Base-by-base conservation (phyloP, 306 rosid genomes). In the Coriaria nepalensis region DNA sequence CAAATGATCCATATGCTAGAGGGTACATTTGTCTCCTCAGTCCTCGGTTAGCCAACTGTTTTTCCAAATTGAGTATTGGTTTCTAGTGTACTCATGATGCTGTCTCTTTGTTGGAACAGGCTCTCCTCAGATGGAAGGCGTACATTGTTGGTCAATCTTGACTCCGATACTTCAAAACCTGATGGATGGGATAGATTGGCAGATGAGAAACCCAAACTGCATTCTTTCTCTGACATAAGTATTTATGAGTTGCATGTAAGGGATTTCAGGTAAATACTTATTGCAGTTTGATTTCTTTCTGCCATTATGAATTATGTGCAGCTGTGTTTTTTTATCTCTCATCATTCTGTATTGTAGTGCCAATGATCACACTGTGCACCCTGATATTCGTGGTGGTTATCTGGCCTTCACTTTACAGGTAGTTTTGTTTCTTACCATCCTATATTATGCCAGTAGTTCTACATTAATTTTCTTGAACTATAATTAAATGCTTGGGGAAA, bases 1-100 rank as follows among this genome's bases (percentile, higher is more conserved):
- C 87, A 61, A 90, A 76, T 52, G 98, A 90, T 81, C 95, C 98
- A 13, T 90, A 90, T 56, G 77, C 95, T 43, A 77, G 95, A 90
- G 95, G 98, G 95, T 90, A 90, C 50, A 79, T 67, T 6, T 44
- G 51, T 57, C 51, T 56, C 37, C 57, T 50, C 59, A 63, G n/a
- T 34, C 59, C 73, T 7, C 0, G 8, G 32, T 5, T 37, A 45
- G 38, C 20, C 8, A 33, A 46, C 14, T 47, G 13, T 43, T n/a
- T 13, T 7, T 43, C 39, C 20, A 45, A 13, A 45, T 8, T 48
- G 10, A 40, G 10, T 49, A 39, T 38, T 8, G n/a, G 4, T 38
- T 34, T 52, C 13, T 37, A 6, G 35, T 15, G 5, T 65, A 51
- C 50, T 65, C 11, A 41, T 45, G 36, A 11, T 47, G 38, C 45